Percentiles rank a stretch among this genome's conserved stretches.
Evolutionary conservation across 352 stramenopile species (phyloP).

Genomic region (Globisporangium spinosum): DNA sequence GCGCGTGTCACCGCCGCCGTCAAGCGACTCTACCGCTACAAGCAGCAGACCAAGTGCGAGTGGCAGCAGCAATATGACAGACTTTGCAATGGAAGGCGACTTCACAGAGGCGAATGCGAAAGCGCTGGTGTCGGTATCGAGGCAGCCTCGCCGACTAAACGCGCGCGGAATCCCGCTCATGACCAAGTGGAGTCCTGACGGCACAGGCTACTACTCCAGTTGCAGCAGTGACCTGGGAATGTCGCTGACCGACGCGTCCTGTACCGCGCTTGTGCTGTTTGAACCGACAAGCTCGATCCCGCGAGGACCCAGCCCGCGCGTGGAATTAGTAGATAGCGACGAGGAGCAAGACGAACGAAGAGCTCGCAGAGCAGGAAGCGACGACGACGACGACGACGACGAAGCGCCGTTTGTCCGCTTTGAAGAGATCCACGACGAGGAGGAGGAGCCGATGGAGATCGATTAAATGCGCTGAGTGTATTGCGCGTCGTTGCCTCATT

Average conservation of each 20-base stretch:
- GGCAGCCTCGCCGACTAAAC: background rate
- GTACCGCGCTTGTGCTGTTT: slow-evolving; percentile 60
- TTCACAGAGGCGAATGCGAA: background rate
- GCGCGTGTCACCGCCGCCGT: slow-evolving; percentile 51
- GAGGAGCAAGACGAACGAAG: slow-evolving; percentile 26
- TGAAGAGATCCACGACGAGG: slow-evolving; percentile 64
- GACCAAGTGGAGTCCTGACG: slow-evolving; percentile 7
- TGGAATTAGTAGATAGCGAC: slow-evolving; percentile 55
- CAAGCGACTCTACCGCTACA: slow-evolving; percentile 9
- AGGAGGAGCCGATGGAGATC: slow-evolving; percentile 68
- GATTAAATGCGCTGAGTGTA: slow-evolving; percentile 31
- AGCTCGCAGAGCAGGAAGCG: slow-evolving; percentile 14
- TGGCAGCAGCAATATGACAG: slow-evolving; percentile 26
- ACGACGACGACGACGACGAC: slow-evolving; percentile 14
- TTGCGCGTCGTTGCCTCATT: background rate
- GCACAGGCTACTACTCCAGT: background rate
- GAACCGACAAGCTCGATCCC: slow-evolving; percentile 34
- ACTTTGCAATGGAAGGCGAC: slow-evolving; percentile 22
- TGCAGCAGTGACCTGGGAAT: slow-evolving; percentile 17
- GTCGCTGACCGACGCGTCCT: slow-evolving; percentile 24
- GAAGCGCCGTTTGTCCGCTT: slow-evolving; percentile 56
- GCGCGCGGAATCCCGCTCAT: background rate
- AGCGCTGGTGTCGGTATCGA: slow-evolving; percentile 7
- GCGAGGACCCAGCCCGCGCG: slow-evolving; percentile 22
- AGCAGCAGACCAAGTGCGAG: slow-evolving; percentile 15